Evolutionary conservation across 148 eudicot species (phyloP).

Genomic region (Nyssa sinensis): DNA sequence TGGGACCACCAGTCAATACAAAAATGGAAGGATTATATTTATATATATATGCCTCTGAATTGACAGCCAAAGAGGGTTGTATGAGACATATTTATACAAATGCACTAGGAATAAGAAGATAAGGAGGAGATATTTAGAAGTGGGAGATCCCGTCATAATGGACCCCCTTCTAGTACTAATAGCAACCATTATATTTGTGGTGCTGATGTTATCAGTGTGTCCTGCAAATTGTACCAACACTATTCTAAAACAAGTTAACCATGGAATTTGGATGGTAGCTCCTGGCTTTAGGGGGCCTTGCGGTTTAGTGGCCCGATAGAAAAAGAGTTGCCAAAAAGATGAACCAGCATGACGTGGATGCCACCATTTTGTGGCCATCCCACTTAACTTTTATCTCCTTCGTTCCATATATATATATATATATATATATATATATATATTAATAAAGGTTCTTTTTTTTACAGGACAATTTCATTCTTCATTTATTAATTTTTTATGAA

Average conservation of each 20-base stretch:
- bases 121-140: slow-evolving; percentile 8
- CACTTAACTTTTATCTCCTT: not conserved
- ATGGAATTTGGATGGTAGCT: slow-evolving; percentile 11
- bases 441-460: too few relatives aligned
- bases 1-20: too few relatives aligned
- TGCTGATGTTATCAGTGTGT: slow-evolving; percentile 3
- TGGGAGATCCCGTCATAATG: slow-evolving; percentile 4
- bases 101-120: not conserved
- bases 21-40: too few relatives aligned
- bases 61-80: not conserved
- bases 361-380: not conserved
- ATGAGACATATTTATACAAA: not conserved
- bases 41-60: too few relatives aligned
- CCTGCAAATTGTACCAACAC: too few relatives aligned
- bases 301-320: not conserved
- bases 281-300: not conserved
- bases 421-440: too few relatives aligned
- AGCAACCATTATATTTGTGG: not conserved
- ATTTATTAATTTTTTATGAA: too few relatives aligned
- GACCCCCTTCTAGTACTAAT: too few relatives aligned
- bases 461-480: too few relatives aligned
- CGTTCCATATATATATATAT: too few relatives aligned
- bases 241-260: not conserved
- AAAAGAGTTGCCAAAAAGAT: not conserved
- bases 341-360: slow-evolving; percentile 2